phyloP scores from a whole-genome alignment of 176 grass and related monocot species.

The Microstegium vimineum region DNA sequence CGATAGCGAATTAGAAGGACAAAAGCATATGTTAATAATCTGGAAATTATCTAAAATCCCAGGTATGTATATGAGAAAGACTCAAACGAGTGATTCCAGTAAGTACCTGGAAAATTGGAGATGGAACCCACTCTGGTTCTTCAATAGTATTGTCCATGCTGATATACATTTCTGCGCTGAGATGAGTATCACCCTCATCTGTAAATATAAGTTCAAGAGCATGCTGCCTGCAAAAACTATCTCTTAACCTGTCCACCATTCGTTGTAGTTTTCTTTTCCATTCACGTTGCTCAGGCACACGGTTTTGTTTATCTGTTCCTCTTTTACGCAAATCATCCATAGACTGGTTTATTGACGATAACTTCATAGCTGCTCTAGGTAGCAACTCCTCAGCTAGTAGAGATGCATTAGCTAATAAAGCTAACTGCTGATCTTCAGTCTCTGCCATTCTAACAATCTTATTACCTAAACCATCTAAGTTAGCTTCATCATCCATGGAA shows the following conservation, averaged over 20 bases:
- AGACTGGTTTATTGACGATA: constrained; percentile 58
- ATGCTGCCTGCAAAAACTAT: constrained; percentile 88
- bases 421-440: constrained; percentile 77
- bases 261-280: constrained; percentile 91
- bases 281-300: constrained; percentile 84
- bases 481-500: constrained; percentile 79
- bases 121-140: constrained; percentile 85
- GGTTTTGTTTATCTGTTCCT: constrained; percentile 54
- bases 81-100: not conserved
- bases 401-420: constrained; percentile 92
- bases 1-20: not conserved
- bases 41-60: not conserved
- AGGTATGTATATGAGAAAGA: constrained; percentile 1
- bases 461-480: constrained; percentile 74
- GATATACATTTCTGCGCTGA: constrained; percentile 91
- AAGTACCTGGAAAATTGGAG: constrained; percentile 85
- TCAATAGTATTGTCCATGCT: constrained; percentile 66
- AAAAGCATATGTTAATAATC: not conserved
- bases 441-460: constrained; percentile 91
- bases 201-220: constrained; percentile 99
- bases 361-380: constrained; percentile 80
- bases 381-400: constrained; percentile 88
- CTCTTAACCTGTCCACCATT: constrained; percentile 76
- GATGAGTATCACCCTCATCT: constrained; percentile 77
- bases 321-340: constrained; percentile 65